Base-by-base conservation (phyloP, 305 asterid genomes). In the Monarda citriodora region DNA sequence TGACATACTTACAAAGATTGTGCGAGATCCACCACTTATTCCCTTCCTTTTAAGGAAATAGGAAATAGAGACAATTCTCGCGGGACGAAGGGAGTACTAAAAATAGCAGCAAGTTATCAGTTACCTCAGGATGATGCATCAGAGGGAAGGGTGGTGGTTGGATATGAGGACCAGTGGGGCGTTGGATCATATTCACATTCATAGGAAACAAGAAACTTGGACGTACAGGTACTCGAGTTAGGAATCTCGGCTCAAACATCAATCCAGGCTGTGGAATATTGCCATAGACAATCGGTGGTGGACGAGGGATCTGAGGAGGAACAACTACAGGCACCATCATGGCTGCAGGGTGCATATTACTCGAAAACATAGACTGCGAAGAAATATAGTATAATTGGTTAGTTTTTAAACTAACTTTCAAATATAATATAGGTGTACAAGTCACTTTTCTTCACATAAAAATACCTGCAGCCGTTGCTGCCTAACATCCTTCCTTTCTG, bases 201-300 rank as follows among this genome's bases (percentile, higher is more conserved):
- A 34, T 10, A 32, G 95, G 89, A 69, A 82, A 78, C 81, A 84
- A 71, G 61, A 56, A 20, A 66, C 77, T 82, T 4, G 89, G 86
- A 79, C 78, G 67, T 44, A 78, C 75, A 20, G 74, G 82, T 77
- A 18, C 92, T 85, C 9, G 59, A 53, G 95, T 92, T 31, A 84
- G 78, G 48, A 87, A 87, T 49, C 82, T 86, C 71, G 82, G 92
- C 52, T 78, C 92, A 65, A 84, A 82, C 57, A 87, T 84, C 63
- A 84, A 79, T 60, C 89, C 89, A 73, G 85, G 79, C 89, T 77
- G 70, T 18, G 86, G 95, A 51, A 84, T 89, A 57, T 88, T 96
- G 59, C 96, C 96, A 65, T 82, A 94, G 74, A 88, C 86, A 66
- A 90, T 70, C 31, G 82, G 96, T 16, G 45, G 45, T 17, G 50